Percentiles rank a stretch among this genome's conserved stretches.
These are phyloP conservation scores for Trichosporon asahii DNA, from an alignment of 1,284 basidiomycete genomes.

Conservation along the genomic window DNA sequence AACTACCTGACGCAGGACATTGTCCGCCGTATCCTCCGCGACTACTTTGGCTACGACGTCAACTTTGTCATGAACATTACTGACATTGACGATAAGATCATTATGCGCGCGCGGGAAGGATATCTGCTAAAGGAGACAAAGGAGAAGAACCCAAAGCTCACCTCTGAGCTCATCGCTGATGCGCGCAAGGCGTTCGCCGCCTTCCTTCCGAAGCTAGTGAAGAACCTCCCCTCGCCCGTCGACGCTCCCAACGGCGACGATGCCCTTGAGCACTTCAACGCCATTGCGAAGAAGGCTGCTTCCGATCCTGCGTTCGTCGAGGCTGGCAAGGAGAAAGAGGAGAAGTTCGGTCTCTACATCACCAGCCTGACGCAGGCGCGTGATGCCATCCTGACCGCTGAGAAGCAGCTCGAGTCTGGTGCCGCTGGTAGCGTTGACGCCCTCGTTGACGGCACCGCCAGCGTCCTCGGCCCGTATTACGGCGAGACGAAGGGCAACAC, in stretches of 20 bases:
- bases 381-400: constrained; percentile 40
- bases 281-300: constrained; percentile 53
- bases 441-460: constrained; percentile 69
- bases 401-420: constrained; percentile 47
- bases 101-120: constrained; percentile 79
- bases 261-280: constrained; percentile 58
- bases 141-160: constrained; percentile 41
- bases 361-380: constrained; percentile 62
- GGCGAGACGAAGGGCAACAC: constrained; percentile 77
- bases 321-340: constrained; percentile 69
- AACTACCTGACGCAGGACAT: constrained; percentile 99
- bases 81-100: constrained; percentile 99
- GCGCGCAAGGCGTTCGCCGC: constrained; percentile 54
- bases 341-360: constrained; percentile 87
- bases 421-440: constrained; percentile 56
- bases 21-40: constrained; percentile 82
- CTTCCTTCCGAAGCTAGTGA: constrained; percentile 60
- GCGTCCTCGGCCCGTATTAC: constrained; percentile 68
- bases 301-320: constrained; percentile 60
- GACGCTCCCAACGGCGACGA: constrained; percentile 58
- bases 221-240: constrained; percentile 60
- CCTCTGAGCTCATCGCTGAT: constrained; percentile 36
- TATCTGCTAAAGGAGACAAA: constrained; percentile 60
- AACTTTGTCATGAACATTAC: constrained; percentile 99
- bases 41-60: constrained; percentile 96